Percentiles rank a stretch among this genome's conserved stretches.
Evolutionary conservation across 352 stramenopile genomes (phyloP).

Genomic region (Globisporangium iwayamae): DNA sequence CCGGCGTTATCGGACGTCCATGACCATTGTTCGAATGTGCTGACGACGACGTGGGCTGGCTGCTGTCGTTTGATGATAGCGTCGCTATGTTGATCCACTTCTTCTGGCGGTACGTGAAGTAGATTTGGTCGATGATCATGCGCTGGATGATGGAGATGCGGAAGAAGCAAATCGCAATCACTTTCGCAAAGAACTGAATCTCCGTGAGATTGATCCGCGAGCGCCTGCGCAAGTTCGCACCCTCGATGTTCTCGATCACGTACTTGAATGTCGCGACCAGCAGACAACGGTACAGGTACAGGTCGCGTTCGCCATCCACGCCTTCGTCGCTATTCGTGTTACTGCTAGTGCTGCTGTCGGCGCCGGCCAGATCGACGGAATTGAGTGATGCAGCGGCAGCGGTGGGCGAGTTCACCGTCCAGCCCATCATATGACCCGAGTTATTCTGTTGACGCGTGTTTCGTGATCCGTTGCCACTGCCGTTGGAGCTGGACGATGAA

Average conservation of each 20-base stretch:
- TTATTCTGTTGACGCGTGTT: conserved; percentile 9
- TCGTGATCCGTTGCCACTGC: conserved; percentile 3
- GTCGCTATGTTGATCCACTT: conserved; percentile 37
- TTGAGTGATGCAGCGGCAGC: conserved; percentile 9
- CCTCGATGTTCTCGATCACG: conserved; percentile 58
- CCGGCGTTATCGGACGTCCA: neutral
- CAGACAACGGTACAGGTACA: conserved; percentile 63
- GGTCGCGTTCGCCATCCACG: conserved; percentile 44
- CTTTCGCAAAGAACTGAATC: conserved; percentile 59
- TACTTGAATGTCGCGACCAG: conserved; percentile 79
- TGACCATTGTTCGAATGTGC: neutral
- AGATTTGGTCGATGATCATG: conserved; percentile 54
- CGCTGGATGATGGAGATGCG: conserved; percentile 51
- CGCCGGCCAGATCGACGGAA: conserved; percentile 2
- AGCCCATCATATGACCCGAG: conserved; percentile 19
- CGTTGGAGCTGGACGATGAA: conserved; percentile 7
- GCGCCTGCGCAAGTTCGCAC: conserved; percentile 31
- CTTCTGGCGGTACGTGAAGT: conserved; percentile 42
- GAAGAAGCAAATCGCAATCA: conserved; percentile 71
- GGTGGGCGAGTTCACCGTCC: conserved; percentile 29
- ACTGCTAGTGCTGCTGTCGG: conserved; percentile 10
- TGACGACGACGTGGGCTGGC: neutral
- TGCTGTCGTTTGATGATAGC: neutral
- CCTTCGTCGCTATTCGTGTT: conserved; percentile 23
- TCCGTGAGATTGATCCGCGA: conserved; percentile 57